A percentile compares a stretch with the other conserved stretches of the same genome.
Evolutionary conservation across 495 filamentous ascomycete species (phyloP).

Genomic region (Lichina pygmaea): DNA sequence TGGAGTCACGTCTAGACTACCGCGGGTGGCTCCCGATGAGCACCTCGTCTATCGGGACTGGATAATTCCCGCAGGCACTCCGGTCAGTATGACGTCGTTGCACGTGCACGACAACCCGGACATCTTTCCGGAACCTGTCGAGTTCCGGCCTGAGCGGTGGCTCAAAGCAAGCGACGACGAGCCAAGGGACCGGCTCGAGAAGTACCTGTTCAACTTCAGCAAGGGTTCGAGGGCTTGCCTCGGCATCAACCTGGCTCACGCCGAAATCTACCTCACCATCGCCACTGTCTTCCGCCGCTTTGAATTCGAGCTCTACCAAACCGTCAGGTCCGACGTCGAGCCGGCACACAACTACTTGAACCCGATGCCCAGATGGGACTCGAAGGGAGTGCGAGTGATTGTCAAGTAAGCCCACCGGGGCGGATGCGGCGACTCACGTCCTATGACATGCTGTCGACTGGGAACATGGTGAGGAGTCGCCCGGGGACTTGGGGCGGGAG

Average conservation of each 20-base stretch:
- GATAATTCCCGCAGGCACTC: not conserved
- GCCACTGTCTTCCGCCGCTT: conserved; percentile 14
- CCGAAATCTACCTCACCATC: conserved; percentile 13
- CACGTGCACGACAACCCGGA: not conserved
- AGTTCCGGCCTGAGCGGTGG: not conserved
- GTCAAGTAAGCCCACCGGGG: not conserved
- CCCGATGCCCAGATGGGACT: not conserved
- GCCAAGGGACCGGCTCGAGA: not conserved
- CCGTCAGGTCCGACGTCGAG: conserved; percentile 7
- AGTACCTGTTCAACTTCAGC: conserved; percentile 6
- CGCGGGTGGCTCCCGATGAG: not conserved
- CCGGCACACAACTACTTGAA: not conserved
- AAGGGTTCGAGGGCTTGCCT: conserved; percentile 6
- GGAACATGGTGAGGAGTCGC: no score
- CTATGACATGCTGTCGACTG: no score
- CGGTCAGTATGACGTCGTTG: not conserved
- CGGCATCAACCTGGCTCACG: conserved; percentile 10
- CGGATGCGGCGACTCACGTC: not conserved
- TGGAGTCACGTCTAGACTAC: conserved; percentile 2
- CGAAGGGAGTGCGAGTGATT: not conserved
- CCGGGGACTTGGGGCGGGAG: no score
- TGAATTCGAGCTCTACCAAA: conserved; percentile 15
- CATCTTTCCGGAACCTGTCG: not conserved
- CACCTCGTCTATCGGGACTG: not conserved
- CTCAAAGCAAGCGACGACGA: not conserved